Conservation (phyloP, 768 basidiomycete species). For the Lactarius evosmus region DNA sequence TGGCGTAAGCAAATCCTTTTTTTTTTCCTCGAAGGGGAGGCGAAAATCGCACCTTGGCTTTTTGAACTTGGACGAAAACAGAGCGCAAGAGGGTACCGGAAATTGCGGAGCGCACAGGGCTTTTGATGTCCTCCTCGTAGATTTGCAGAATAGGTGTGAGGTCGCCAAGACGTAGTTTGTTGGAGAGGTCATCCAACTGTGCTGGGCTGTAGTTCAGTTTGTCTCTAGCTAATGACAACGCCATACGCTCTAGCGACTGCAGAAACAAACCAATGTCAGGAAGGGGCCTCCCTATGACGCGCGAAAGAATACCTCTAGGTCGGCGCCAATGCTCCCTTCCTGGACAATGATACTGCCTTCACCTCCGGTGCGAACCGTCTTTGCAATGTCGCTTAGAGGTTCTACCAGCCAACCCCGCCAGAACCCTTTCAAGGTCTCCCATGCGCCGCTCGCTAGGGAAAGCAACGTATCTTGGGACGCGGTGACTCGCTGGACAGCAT, state of each 20-base stretch:
- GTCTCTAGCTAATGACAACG: slow-evolving; percentile 78
- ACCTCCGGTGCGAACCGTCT: slow-evolving; percentile 79
- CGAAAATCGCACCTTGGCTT: slow-evolving; percentile 71
- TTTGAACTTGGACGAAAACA: slow-evolving; percentile 90
- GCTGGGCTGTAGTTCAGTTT: slow-evolving; percentile 60
- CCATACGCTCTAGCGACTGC: slow-evolving; percentile 92
- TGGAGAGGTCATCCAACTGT: slow-evolving; percentile 64
- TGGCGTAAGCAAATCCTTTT: neutral
- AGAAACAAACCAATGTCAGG: neutral
- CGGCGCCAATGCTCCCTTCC: slow-evolving; percentile 78
- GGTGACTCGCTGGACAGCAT: slow-evolving; percentile 50
- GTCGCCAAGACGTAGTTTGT: slow-evolving; percentile 72
- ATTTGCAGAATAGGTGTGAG: slow-evolving; percentile 81
- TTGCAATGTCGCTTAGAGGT: slow-evolving; percentile 75
- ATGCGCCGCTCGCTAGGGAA: slow-evolving; percentile 54
- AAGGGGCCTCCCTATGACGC: neutral
- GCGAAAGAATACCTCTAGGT: slow-evolving; percentile 61
- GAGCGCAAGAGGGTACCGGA: slow-evolving; percentile 79
- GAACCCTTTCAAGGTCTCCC: slow-evolving; percentile 69
- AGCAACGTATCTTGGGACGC: slow-evolving; percentile 56
- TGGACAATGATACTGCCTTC: slow-evolving; percentile 74
- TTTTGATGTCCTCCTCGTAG: slow-evolving; percentile 90
- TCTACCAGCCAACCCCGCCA: slow-evolving; percentile 81
- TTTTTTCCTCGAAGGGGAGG: neutral
- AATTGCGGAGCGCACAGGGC: slow-evolving; percentile 78